A percentile compares a stretch with the other conserved stretches of the same genome.
phyloP scores from a whole-genome alignment of 2,329 filamentous ascomycete species.

The Ceratocystis ficicola region DNA sequence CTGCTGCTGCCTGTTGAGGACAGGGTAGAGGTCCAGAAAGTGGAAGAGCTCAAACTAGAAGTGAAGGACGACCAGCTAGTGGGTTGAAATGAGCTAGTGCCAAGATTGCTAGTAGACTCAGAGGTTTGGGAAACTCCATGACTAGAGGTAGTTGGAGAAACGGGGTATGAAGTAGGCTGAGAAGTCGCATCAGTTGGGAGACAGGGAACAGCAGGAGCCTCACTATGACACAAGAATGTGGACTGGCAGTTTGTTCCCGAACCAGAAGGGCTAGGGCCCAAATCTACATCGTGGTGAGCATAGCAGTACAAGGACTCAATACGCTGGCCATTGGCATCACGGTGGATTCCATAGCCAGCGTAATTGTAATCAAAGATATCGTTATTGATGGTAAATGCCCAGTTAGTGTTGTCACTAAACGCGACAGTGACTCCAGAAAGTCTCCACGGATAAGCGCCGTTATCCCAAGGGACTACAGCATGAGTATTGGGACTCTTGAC shows the following conservation, averaged over 20 bases:
- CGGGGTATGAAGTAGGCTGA: conserved; percentile 7
- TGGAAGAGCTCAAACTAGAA: not conserved
- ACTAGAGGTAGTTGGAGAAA: conserved; percentile 1
- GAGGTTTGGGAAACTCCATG: conserved; percentile 1
- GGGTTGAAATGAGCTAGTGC: not conserved
- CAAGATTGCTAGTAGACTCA: not conserved
- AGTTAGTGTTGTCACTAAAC: conserved; percentile 13
- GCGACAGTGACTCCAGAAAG: conserved; percentile 12
- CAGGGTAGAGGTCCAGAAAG: conserved; percentile 1
- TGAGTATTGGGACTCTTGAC: not conserved
- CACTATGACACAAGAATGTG: conserved; percentile 12
- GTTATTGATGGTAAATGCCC: conserved; percentile 16
- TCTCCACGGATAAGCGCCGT: conserved; percentile 16
- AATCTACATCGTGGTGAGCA: not conserved
- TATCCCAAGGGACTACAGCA: not conserved
- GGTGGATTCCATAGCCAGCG: conserved; percentile 16
- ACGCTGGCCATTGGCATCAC: not conserved
- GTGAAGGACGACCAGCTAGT: not conserved
- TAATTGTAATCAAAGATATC: conserved; percentile 14
- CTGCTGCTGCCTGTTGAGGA: not conserved
- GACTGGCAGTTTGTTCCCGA: not conserved
- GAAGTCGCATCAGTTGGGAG: conserved; percentile 1
- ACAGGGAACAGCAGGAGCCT: conserved; percentile 12
- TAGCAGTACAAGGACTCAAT: conserved; percentile 17
- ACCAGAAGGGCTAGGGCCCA: not conserved